Conservation (phyloP, 1,284 basidiomycete genomes). For the Neotropicomus parvogracilis region DNA sequence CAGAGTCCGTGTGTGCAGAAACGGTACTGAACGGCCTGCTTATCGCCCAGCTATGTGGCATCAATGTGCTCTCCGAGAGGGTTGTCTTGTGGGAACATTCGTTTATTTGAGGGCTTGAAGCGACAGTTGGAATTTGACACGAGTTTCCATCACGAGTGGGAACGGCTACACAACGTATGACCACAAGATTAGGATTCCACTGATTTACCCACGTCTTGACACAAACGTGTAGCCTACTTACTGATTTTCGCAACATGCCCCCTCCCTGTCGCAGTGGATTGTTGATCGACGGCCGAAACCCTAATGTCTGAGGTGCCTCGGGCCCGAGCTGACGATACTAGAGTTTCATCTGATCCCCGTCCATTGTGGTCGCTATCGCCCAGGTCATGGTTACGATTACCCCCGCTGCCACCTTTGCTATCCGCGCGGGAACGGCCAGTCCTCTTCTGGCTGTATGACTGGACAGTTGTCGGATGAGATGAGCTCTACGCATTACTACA, state of each 20-base stretch:
- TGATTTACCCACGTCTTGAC: conserved; percentile 22
- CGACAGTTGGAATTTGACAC: conserved; percentile 14
- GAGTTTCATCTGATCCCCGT: conserved; percentile 34
- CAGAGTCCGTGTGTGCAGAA: conserved; percentile 36
- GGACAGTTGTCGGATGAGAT: conserved; percentile 13
- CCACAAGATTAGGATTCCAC: conserved; percentile 26
- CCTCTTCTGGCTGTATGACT: conserved; percentile 70
- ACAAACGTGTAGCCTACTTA: conserved; percentile 25
- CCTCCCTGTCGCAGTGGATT: conserved; percentile 18
- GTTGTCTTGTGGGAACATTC: conserved; percentile 23
- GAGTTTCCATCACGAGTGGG: conserved; percentile 18
- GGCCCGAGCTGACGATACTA: conserved; percentile 41
- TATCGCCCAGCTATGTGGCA: conserved; percentile 17
- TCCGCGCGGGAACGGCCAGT: conserved; percentile 52
- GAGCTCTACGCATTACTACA: conserved; percentile 8
- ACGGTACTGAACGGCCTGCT: conserved; percentile 33
- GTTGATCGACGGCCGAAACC: conserved; percentile 24
- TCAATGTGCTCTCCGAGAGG: conserved; percentile 28
- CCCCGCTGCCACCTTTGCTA: conserved; percentile 42
- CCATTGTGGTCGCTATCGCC: conserved; percentile 41
- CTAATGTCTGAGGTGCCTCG: conserved; percentile 46
- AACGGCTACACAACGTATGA: conserved; percentile 21
- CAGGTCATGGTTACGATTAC: conserved; percentile 40
- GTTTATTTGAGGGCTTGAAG: conserved; percentile 16
- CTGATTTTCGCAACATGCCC: conserved; percentile 24